A percentile compares a stretch with the other conserved stretches of the same genome.
Evolutionary conservation across 208 protist species (phyloP).

Genomic region (Leishmania major): DNA sequence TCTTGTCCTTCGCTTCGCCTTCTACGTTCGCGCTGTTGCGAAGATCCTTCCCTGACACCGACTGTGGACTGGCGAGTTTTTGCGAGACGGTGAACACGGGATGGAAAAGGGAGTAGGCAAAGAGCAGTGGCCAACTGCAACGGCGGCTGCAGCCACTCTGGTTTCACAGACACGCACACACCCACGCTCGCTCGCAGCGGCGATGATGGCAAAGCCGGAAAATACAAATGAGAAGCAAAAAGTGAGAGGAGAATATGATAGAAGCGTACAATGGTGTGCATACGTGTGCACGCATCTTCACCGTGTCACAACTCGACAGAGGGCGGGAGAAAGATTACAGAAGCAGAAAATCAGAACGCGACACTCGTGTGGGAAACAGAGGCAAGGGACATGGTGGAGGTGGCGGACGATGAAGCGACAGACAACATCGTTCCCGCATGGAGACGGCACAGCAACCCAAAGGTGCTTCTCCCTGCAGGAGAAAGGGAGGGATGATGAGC

Average conservation of each 20-base stretch:
- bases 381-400: constrained; percentile 1
- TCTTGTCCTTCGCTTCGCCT: not conserved
- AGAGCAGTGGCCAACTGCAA: not conserved
- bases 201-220: not conserved
- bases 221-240: not conserved
- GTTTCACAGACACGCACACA: constrained; percentile 1
- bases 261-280: not conserved
- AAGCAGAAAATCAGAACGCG: not conserved
- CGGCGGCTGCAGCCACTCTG: not conserved
- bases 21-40: not conserved
- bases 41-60: not conserved
- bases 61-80: not conserved
- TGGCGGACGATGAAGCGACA: not conserved
- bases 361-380: not conserved
- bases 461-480: not conserved
- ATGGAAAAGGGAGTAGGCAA: not conserved
- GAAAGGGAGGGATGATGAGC: not conserved
- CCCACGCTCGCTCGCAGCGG: not conserved
- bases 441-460: not conserved
- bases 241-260: not conserved
- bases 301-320: not conserved
- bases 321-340: not conserved
- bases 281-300: not conserved
- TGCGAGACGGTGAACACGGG: not conserved
- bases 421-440: not conserved